Base-by-base conservation (phyloP, 2,329 filamentous ascomycete genomes). In the Penicillium sp. region DNA sequence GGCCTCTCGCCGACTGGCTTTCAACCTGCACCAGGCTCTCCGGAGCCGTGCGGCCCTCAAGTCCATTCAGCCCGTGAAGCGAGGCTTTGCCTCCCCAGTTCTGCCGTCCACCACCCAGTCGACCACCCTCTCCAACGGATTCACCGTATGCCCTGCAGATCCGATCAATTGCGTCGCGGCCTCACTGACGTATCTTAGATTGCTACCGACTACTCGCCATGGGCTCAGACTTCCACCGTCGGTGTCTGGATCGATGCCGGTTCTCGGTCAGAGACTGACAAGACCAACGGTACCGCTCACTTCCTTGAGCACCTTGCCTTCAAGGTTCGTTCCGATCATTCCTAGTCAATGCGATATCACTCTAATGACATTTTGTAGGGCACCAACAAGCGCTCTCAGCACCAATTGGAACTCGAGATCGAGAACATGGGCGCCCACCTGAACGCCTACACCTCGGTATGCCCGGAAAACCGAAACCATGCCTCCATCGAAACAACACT, bases 381-480 rank as follows among this genome's bases (percentile, higher is more conserved):
- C 64, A 98, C 93, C 61, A 80, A 86, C 74, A 95, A 87, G 78
- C 84, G 93, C 74, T 89, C 87, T 58, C 93, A 98, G 76, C 87
- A 94, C 71, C 93, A 98, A 77, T 80, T 98, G 70, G 93, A 98
- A 79, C 85, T 98, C 58, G 93, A 98, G 79, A 97, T 98, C 69
- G 93, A 98, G 81, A 98, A 98, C 78, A 96, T 98, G 88, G 93
- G 93, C 72, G 93, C 89, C 58, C 93, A 98, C 78, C 81, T 98
- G 65, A 98, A 98, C 76, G 93, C 93, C 71, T 98, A 98, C 80
- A 98, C 93, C 65, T 97, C 91, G 78, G 90, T 96, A 84, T 67
- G 86, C 62, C 46, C 56, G 56, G 60, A 58, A 56, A 55, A 43
- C 31, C 36, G 6, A 40, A 41, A 36, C 8, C 16, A 37, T 24